Percentiles rank a stretch among this genome's conserved stretches.
Conservation (phyloP, 2,329 filamentous ascomycete species). For the Penicillium sp. region DNA sequence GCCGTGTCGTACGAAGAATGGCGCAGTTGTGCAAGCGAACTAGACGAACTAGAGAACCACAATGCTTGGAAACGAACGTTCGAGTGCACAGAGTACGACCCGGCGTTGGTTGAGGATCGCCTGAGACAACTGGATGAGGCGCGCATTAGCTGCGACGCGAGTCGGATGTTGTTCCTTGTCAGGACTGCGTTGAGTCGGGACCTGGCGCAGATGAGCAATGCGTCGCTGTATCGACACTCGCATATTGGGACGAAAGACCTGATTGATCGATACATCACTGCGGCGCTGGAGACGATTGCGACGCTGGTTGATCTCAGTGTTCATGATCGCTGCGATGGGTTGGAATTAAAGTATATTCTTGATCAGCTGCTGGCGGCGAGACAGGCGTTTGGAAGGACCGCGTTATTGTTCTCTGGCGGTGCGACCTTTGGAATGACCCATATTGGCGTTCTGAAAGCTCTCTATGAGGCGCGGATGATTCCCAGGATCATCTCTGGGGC, state of each 20-base stretch:
- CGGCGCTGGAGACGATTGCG: constrained; percentile 72
- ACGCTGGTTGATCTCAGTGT: constrained; percentile 67
- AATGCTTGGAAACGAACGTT: constrained; percentile 76
- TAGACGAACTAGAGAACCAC: constrained; percentile 79
- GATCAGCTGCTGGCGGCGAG: constrained; percentile 72
- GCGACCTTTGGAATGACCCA: constrained; percentile 92
- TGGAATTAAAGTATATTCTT: constrained; percentile 63
- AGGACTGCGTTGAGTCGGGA: constrained; percentile 79
- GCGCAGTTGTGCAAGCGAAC: constrained; percentile 71
- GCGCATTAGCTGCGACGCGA: constrained; percentile 69
- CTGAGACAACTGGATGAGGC: constrained; percentile 74
- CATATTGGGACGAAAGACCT: constrained; percentile 83
- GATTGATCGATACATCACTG: constrained; percentile 84
- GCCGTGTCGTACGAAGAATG: constrained; percentile 72
- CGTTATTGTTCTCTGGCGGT: constrained; percentile 79
- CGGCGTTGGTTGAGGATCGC: constrained; percentile 67
- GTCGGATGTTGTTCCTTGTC: constrained; percentile 76
- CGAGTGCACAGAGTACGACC: constrained; percentile 71
- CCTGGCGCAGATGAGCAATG: constrained; percentile 82
- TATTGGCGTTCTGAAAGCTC: constrained; percentile 79
- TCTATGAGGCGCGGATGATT: constrained; percentile 73
- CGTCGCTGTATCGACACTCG: constrained; percentile 78
- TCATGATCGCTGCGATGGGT: constrained; percentile 51
- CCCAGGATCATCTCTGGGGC: constrained; percentile 86
- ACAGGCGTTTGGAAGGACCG: constrained; percentile 82